Percentiles rank a stretch among this genome's conserved stretches.
These are phyloP conservation scores for Sungouiella thailandica DNA, from an alignment of 805 yeast species.

Conservation along the genomic window DNA sequence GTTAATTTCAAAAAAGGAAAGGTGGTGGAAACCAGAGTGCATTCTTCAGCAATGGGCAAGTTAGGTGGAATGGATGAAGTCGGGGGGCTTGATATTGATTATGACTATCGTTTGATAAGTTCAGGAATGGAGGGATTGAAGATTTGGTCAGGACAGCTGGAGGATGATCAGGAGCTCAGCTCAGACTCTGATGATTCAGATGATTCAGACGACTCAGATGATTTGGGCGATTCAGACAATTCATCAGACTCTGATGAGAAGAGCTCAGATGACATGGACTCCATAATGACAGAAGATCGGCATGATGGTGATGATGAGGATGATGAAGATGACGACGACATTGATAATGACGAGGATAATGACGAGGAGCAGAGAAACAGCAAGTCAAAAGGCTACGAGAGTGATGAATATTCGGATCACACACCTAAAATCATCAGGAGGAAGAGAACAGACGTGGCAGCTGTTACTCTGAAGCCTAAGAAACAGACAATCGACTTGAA, in stretches of 20 bases:
- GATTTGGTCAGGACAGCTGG: conserved; percentile 54
- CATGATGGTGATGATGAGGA: neutral
- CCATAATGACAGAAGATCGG: too few species aligned
- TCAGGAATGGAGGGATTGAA: conserved; percentile 81
- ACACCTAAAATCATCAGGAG: conserved; percentile 1
- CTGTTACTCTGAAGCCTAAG: conserved; percentile 11
- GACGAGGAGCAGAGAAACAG: conserved; percentile 2
- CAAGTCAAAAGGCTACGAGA: too few species aligned
- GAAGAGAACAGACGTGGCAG: conserved; percentile 4
- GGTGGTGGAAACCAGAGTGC: conserved; percentile 61
- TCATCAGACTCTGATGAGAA: neutral
- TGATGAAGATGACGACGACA: conserved; percentile 1
- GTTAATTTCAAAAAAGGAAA: conserved; percentile 62
- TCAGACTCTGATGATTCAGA: conserved; percentile 2
- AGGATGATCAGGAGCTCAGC: conserved; percentile 10
- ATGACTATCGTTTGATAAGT: conserved; percentile 69
- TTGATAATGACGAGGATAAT: conserved; percentile 2
- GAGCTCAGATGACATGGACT: neutral
- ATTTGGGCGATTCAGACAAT: neutral
- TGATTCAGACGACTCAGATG: conserved; percentile 2
- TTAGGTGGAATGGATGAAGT: conserved; percentile 62
- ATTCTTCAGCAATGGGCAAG: conserved; percentile 41
- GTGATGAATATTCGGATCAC: too few species aligned
- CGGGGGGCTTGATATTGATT: conserved; percentile 70
- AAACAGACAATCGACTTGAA: conserved; percentile 16